phyloP scores from a whole-genome alignment of 2,329 filamentous ascomycete species.

The Fusarium camptoceras region DNA sequence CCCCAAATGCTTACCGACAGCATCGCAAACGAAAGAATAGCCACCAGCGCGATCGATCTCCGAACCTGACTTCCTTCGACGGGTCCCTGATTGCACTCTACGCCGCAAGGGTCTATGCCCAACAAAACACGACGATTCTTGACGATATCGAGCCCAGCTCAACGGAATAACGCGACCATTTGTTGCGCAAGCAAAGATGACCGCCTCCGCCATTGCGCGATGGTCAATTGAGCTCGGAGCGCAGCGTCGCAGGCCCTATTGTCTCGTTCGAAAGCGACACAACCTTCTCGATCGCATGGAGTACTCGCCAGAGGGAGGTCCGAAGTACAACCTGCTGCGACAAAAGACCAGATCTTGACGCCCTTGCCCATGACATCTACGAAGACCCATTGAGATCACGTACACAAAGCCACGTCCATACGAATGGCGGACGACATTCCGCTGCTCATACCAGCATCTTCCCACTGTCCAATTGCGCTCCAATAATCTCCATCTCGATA shows the following conservation, averaged over 20 bases:
- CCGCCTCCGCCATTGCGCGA: too few species aligned
- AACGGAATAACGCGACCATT: background rate
- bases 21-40: background rate
- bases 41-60: background rate
- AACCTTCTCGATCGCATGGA: accelerated
- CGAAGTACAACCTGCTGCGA: background rate
- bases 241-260: background rate
- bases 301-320: background rate
- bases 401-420: background rate
- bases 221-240: background rate
- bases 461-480: too few species aligned
- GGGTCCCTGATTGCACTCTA: background rate
- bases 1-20: background rate
- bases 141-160: background rate
- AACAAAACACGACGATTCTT: background rate
- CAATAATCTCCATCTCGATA: background rate
- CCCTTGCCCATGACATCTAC: background rate
- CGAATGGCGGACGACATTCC: background rate
- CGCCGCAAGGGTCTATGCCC: background rate
- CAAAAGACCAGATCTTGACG: background rate
- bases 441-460: background rate
- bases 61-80: background rate
- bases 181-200: background rate
- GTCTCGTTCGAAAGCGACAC: background rate
- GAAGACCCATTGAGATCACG: background rate